Evolutionary conservation across 805 yeast species (phyloP), one percentile per base, ranked within the genome.

Genomic region (Lipomyces japonicus): DNA sequence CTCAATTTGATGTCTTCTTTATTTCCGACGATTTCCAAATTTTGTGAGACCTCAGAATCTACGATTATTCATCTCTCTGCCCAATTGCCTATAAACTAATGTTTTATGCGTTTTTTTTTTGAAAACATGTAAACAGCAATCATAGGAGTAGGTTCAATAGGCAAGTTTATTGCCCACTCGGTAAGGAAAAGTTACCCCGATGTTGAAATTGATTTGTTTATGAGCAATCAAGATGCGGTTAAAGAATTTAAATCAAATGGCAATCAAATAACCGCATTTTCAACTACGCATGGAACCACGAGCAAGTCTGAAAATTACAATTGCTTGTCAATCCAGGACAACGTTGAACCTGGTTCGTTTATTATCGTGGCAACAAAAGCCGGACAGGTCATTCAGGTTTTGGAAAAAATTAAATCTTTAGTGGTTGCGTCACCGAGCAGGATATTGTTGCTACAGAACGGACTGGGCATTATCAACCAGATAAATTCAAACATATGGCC

Each of bases 391-490:
- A 28, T 28, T 28, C 7, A 7, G 12, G 10, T 28, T 7, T 12
- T 28, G 31, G 10, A 28, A 7, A 12, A 28, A 12, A 28, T 28
- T 12, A 28, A 28, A 28, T 12, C 31, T 28, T 28, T 28, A 28
- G 10, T 28, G 31, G 31, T 7, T 28, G 10, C 10, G 12, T 12
- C 10, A 6, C 16, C 37, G 37, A 34, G 19, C n/a, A n/a, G n/a
- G 7, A 19, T 34, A 14, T 14, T 90, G 39, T 65, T 90, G 21
- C 60, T 90, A n/a, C 97, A 87, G 48, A 87, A 93, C 65, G 98
- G 89, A 1, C 74, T 89, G 73, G 97, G 97, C 7, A 73, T 79
- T 37, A 64, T 75, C 4, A 85, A 76, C 10, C 72, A 74, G 49
- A 59, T 87, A 9, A 63, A 67, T 1, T 63, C 39, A 2, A n/a